Evolutionary conservation across 2,329 filamentous ascomycete species (phyloP), one percentile per base, ranked within the genome.

Genomic region (Alternaria alternata): DNA sequence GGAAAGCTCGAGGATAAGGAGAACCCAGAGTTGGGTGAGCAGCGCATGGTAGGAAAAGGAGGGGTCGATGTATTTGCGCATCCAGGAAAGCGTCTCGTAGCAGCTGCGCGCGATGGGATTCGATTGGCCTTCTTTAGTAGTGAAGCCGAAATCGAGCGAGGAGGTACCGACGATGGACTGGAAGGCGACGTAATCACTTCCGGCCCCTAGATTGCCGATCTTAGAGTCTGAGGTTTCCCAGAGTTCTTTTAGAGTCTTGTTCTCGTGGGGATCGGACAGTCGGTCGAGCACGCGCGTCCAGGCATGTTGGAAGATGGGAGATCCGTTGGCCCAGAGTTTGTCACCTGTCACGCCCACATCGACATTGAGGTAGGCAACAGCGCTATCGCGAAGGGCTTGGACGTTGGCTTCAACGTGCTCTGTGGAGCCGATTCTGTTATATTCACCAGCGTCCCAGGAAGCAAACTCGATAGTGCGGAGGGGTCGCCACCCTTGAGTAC

Each of bases 391-490:
- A 7, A 99, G 84, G 3, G 81, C 77, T 0, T 94, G 88, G 28
- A 93, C 83, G 67, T 94, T 89, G 47, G 91, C 90, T 80, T 99
- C 95, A 46, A 99, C 95, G 72, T 91, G 94, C 77, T 99, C 95
- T 2, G 95, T 98, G 11, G 93, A 96, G 8, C 95, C 95, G 59
- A 97, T 91, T 46, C 95, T 82, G 78, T 97, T 97, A 81, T 97
- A 98, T 78, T 94, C 93, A 68, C 90, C 90, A 4, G 88, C 95
- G 77, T 99, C 95, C 95, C 95, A 99, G 34, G 92, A 97, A 73
- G 94, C 93, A 78, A 99, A 98, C 76, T 96, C 91, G 65, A 99
- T 96, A 4, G 93, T 96, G n/a, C 95, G 90, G 16, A 96, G 83
- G 1, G 95, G 95, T 26, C 91, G 87, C 95, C 95, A 99, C 54